Evolutionary conservation across 139 green algal genomes (phyloP).

Genomic region (Deuterostichococcus epilithicus): DNA sequence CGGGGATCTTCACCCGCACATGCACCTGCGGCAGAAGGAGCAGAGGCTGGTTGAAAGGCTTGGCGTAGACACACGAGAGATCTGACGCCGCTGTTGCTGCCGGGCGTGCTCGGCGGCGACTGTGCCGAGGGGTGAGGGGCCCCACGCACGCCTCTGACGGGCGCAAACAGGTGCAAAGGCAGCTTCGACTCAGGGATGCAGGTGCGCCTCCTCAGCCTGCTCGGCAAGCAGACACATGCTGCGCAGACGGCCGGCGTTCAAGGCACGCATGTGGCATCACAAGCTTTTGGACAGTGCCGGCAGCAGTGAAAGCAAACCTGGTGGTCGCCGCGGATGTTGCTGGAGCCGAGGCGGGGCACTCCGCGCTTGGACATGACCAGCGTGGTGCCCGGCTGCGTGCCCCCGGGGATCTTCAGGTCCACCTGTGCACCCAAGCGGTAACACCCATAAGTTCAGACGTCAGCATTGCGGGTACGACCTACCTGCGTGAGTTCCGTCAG

Average conservation of each 20-base stretch:
- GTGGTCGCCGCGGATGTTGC: constrained; percentile 82
- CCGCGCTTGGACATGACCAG: constrained; percentile 96
- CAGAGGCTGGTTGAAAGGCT: not conserved
- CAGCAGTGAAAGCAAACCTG: constrained; percentile 27
- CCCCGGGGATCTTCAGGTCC: constrained; percentile 93
- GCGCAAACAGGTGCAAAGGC: not conserved
- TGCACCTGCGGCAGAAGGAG: constrained; percentile 13
- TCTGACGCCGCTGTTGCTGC: no score
- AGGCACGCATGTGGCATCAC: not conserved
- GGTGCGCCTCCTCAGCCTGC: constrained; percentile 66
- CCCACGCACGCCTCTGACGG: not conserved
- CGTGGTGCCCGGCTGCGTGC: constrained; percentile 95
- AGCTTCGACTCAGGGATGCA: constrained; percentile 80
- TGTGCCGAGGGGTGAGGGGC: not conserved
- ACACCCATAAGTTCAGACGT: no score
- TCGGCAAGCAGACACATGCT: constrained; percentile 83
- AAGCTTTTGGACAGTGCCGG: not conserved
- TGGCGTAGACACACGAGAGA: no score
- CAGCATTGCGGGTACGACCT: no score
- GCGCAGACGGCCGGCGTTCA: not conserved
- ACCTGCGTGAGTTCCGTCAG: no score
- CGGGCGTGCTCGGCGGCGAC: no score
- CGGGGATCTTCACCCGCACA: constrained; percentile 86
- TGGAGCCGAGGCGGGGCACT: constrained; percentile 82
- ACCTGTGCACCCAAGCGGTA: constrained; percentile 94